Evolutionary conservation across 495 filamentous ascomycete genomes (phyloP), one percentile per base, ranked within the genome.

Genomic region (Penicillium diatomitis): DNA sequence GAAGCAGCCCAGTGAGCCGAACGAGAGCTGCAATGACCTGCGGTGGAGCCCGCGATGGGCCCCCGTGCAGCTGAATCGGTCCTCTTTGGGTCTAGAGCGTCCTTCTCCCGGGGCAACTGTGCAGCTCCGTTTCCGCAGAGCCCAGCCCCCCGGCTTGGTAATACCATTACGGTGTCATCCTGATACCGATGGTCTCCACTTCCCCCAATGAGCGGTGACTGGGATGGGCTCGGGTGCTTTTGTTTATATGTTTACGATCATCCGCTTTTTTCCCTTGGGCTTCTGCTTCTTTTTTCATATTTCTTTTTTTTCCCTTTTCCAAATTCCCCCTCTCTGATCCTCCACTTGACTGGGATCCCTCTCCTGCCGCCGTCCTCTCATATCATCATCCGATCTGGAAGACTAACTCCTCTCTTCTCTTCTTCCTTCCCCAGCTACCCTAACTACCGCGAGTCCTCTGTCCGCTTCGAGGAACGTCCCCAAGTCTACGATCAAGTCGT

Each of bases 381-480:
- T 20, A 20, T 20, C 20, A 20, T 20, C 20, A 20, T 20, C 20
- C 20, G 20, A 20, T 20, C 20, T 20, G 20, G 20, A 20, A 20
- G 20, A 20, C 20, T 20, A 2, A 20, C 20, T 20, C 20, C 20
- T 20, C 20, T 20, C 20, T 20, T 20, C 20, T 20, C 20, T 20
- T 20, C 20, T 20, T 2, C 20, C 20, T 20, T 20, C 20, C 2
- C 20, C 20, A 63, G 73, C 64, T 64, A 72, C 70, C 69, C 57
- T 57, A 80, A 77, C 55, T 77, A 78, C 60, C 70, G 68, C 60
- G 64, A 78, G 64, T 68, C 77, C 47, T 70, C 71, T 64, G 66
- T 60, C 53, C 78, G 75, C 41, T 77, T 87, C 69, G 75, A 81
- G 51, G 66, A 69, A 50, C 58, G 50, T 46, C 71, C 71, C 52